Percentiles rank a stretch among this genome's conserved stretches.
phyloP scores from a whole-genome alignment of 148 eudicot genomes.

The Tetragonia tetragonoides region DNA sequence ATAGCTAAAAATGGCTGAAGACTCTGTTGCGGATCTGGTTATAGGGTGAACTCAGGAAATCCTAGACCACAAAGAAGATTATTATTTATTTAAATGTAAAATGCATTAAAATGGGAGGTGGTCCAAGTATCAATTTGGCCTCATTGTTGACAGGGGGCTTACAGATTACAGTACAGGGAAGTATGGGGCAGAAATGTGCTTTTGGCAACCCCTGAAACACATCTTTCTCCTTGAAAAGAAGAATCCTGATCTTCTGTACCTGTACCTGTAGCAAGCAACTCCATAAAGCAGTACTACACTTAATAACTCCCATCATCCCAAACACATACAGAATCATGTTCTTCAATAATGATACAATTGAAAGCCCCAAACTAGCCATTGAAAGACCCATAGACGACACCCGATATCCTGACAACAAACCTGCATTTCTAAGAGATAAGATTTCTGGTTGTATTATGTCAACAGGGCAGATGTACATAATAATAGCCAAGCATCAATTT shows the following conservation, averaged over 20 bases:
- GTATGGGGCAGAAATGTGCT: constrained; percentile 29
- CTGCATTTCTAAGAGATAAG: constrained; percentile 29
- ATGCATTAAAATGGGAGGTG: constrained; percentile 1
- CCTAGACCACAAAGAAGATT: background rate
- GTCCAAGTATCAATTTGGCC: constrained; percentile 30
- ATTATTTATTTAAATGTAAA: background rate
- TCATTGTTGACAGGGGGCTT: constrained; percentile 8
- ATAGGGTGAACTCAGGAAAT: background rate
- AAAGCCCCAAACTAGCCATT: constrained; percentile 4
- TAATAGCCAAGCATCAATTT: background rate
- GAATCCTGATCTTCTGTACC: constrained; percentile 23
- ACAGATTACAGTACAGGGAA: constrained; percentile 3
- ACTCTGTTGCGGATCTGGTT: constrained; percentile 2
- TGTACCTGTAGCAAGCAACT: background rate
- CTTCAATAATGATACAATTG: constrained; percentile 19
- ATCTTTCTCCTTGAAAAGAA: constrained; percentile 28
- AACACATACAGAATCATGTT: constrained; percentile 22
- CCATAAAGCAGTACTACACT: background rate
- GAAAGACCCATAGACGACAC: constrained; percentile 14
- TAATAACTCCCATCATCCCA: constrained; percentile 19
- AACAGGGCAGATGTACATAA: background rate
- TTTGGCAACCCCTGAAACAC: constrained; percentile 17
- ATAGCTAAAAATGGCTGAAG: constrained; percentile 4
- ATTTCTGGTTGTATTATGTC: constrained; percentile 3
- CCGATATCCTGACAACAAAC: constrained; percentile 29